These are phyloP conservation scores for Inonotus hispidus DNA, from an alignment of 1,284 basidiomycete species.

Conservation along the genomic window DNA sequence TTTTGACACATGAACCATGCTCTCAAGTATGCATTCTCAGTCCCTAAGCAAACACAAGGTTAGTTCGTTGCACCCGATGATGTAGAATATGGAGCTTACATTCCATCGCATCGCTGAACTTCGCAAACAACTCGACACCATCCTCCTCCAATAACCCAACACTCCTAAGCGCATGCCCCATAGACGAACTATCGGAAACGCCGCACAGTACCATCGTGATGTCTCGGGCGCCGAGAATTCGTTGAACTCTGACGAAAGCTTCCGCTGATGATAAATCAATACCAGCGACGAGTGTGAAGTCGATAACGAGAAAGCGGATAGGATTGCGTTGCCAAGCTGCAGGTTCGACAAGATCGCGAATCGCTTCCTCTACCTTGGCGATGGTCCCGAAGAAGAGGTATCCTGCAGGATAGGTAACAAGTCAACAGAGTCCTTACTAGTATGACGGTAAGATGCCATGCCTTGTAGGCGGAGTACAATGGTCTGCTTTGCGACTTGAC, in stretches of 20 bases:
- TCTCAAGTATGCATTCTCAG: slow-evolving; percentile 80
- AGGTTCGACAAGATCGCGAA: slow-evolving; percentile 68
- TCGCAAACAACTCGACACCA: slow-evolving; percentile 79
- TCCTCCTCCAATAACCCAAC: slow-evolving; percentile 75
- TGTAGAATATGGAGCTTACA: slow-evolving; percentile 46
- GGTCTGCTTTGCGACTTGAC: slow-evolving; percentile 89
- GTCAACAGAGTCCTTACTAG: not conserved
- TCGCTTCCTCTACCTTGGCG: slow-evolving; percentile 77
- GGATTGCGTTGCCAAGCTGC: slow-evolving; percentile 75
- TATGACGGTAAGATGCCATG: slow-evolving; percentile 18
- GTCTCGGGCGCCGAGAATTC: slow-evolving; percentile 70
- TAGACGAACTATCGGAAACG: slow-evolving; percentile 52
- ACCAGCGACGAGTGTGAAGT: slow-evolving; percentile 81
- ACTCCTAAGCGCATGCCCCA: slow-evolving; percentile 66
- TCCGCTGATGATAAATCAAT: slow-evolving; percentile 96
- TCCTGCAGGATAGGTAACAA: slow-evolving; percentile 33
- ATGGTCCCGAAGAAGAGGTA: slow-evolving; percentile 98
- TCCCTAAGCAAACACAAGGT: slow-evolving; percentile 53
- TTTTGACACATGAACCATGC: slow-evolving; percentile 69
- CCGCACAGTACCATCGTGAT: slow-evolving; percentile 92
- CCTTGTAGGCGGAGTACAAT: slow-evolving; percentile 88
- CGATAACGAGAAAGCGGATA: slow-evolving; percentile 86
- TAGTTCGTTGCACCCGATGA: not conserved
- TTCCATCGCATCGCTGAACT: slow-evolving; percentile 89
- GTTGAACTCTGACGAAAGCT: slow-evolving; percentile 88